These are phyloP conservation scores for Silybum marianum DNA, from an alignment of 129 eudicot species.

Conservation along the genomic window DNA sequence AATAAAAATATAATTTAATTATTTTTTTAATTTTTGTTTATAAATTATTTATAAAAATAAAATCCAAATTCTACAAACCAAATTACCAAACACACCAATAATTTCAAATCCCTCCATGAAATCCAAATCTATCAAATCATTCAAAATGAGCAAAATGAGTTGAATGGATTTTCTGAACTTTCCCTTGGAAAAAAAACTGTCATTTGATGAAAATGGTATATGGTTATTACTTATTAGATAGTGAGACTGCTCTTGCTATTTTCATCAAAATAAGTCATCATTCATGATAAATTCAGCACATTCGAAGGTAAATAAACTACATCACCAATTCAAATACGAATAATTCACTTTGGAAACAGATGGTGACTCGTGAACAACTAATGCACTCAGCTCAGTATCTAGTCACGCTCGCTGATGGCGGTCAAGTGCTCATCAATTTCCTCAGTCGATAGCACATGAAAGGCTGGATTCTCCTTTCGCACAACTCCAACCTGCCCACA, in stretches of 20 bases:
- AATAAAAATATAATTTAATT: too few relatives aligned
- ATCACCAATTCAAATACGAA: conserved; percentile 16
- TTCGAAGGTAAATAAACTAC: conserved; percentile 16
- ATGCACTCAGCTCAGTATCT: conserved; percentile 1
- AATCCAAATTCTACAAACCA: too few relatives aligned
- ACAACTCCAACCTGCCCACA: conserved; percentile 89
- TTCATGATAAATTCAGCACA: not conserved
- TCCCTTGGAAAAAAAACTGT: not conserved
- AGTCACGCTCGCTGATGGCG: conserved; percentile 96
- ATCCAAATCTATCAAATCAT: too few relatives aligned
- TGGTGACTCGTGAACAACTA: conserved; percentile 4
- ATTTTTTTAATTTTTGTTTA: too few relatives aligned
- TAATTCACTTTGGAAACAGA: conserved; percentile 13
- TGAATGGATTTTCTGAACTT: too few relatives aligned
- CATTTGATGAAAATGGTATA: not conserved
- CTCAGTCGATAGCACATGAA: conserved; percentile 77
- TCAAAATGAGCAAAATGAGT: too few relatives aligned
- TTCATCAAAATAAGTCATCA: not conserved
- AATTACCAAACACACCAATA: too few relatives aligned
- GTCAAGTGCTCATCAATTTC: conserved; percentile 97
- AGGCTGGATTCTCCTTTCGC: conserved; percentile 68
- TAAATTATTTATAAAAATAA: too few relatives aligned
- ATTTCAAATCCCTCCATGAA: too few relatives aligned
- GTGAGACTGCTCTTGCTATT: conserved; percentile 12
- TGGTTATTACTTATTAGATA: not conserved